Evolutionary conservation across 306 rosid genomes (phyloP), one percentile per base, ranked within the genome.

Genomic region (Sphenostylis stenocarpa): DNA sequence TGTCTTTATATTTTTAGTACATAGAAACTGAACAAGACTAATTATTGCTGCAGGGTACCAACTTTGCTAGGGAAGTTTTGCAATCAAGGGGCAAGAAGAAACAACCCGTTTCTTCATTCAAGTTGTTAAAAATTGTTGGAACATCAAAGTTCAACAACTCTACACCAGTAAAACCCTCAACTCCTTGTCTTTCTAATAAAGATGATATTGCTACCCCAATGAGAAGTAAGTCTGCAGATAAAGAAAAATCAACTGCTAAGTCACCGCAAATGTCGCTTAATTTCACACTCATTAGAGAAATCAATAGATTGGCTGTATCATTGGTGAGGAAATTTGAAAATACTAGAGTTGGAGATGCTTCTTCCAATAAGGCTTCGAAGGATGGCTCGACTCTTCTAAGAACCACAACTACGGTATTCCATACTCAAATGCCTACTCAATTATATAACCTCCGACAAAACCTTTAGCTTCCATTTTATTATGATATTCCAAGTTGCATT

Each of bases 201-300:
- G 88, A 87, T 60, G 70, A 60, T 33, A 66, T 77, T 79, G 73
- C 75, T 38, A 89, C 97, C 51, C 96, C 97, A 71, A 63, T 76
- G 78, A 85, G 73, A 78, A 85, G 68, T 45, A 90, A 77, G 45
- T 71, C 77, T 49, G 77, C 78, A 47, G 92, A 87, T 41, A 90
- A 81, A 85, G 87, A 78, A 75, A 87, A 67, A 81, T 62, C 86
- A 31, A 89, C 96, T 33, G 88, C 91, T 7, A 90, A 86, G 63
- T 13, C n/a, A 11, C 63, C 63, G 12, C 63, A 56, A n/a, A 56
- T 11, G 81, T 87, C 95, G 6, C 86, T 84, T 34, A 84, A 70
- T 52, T 92, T 92, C 74, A 89, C 98, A 41, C 97, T 96, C 16
- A 86, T 95, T 34, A 91, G 88, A 84, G 98, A 95, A 38, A 73